Percentiles rank a stretch among this genome's conserved stretches.
phyloP scores from a whole-genome alignment of 2,329 filamentous ascomycete genomes.

The Colletotrichum sp. region DNA sequence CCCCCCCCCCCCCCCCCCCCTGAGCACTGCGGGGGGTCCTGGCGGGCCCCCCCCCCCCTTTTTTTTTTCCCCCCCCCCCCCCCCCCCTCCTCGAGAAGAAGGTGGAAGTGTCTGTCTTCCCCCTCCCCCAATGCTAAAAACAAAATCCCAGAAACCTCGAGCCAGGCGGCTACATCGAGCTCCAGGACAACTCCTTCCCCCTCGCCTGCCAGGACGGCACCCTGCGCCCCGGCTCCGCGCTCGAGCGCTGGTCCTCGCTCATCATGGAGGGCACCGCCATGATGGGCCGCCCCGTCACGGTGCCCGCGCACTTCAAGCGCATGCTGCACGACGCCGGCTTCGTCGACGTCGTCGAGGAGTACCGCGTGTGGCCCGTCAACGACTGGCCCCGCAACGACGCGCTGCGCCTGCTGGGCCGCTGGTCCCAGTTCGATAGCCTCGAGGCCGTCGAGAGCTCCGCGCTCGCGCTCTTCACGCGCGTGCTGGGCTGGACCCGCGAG shows the following conservation, averaged over 20 bases:
- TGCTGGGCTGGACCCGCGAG: slow-evolving; percentile 32
- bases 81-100: background rate
- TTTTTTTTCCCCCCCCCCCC: background rate
- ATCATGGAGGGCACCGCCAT: slow-evolving; percentile 33
- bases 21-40: too few relatives aligned
- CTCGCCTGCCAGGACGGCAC: slow-evolving; percentile 35
- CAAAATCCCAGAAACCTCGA: slow-evolving; percentile 29
- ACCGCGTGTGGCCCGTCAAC: slow-evolving; percentile 37
- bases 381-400: slow-evolving; percentile 36
- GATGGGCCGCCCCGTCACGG: slow-evolving; percentile 32
- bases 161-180: slow-evolving; percentile 36
- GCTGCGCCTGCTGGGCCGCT: slow-evolving; percentile 36
- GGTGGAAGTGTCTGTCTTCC: too few relatives aligned
- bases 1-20: too few relatives aligned
- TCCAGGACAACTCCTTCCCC: slow-evolving; percentile 31
- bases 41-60: too few relatives aligned
- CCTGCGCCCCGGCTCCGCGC: slow-evolving; percentile 27
- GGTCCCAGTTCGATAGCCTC: slow-evolving; percentile 18
- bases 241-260: slow-evolving; percentile 31
- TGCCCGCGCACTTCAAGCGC: slow-evolving; percentile 28
- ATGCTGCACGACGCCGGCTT: slow-evolving; percentile 35
- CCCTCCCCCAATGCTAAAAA: too few relatives aligned
- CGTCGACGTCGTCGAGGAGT: slow-evolving; percentile 32
- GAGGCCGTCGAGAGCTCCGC: slow-evolving; percentile 29
- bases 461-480: slow-evolving; percentile 35